Percentiles rank a stretch among this genome's conserved stretches.
These are phyloP conservation scores for Diaporthe sp. DNA, from an alignment of 2,329 filamentous ascomycete species.

Conservation along the genomic window DNA sequence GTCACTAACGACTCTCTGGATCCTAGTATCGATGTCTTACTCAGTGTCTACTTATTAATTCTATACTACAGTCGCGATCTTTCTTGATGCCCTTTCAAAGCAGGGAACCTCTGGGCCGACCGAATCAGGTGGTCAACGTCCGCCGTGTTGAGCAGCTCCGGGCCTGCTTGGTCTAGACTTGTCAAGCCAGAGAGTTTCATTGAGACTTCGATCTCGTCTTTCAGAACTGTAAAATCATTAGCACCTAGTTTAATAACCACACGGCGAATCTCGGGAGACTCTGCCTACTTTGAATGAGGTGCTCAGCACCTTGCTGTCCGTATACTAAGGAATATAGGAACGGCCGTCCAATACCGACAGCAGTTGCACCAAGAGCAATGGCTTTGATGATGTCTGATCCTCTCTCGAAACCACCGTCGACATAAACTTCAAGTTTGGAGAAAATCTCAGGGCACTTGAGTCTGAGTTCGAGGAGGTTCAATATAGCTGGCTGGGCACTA, in stretches of 20 bases:
- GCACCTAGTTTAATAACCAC: fast-evolving
- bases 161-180: conserved; percentile 30
- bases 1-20: neutral
- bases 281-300: conserved; percentile 28
- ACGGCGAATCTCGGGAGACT: too few relatives aligned
- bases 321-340: conserved; percentile 32
- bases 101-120: neutral
- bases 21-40: neutral
- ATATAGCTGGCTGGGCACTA: conserved; percentile 34
- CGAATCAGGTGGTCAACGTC: conserved; percentile 29
- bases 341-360: conserved; percentile 61
- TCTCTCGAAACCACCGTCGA: conserved; percentile 68
- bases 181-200: conserved; percentile 34
- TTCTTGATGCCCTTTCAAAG: neutral
- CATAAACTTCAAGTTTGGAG: conserved; percentile 63
- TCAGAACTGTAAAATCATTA: neutral
- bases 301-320: conserved; percentile 30
- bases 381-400: conserved; percentile 71
- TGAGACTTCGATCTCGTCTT: conserved; percentile 34
- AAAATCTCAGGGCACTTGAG: conserved; percentile 64
- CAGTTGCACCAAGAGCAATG: conserved; percentile 67
- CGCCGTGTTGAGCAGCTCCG: conserved; percentile 32
- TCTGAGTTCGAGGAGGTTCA: conserved; percentile 65
- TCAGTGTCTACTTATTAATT: neutral
- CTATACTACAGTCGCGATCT: neutral